Conservation (phyloP, 208 protist species). For the Eutreptiella sp. region DNA sequence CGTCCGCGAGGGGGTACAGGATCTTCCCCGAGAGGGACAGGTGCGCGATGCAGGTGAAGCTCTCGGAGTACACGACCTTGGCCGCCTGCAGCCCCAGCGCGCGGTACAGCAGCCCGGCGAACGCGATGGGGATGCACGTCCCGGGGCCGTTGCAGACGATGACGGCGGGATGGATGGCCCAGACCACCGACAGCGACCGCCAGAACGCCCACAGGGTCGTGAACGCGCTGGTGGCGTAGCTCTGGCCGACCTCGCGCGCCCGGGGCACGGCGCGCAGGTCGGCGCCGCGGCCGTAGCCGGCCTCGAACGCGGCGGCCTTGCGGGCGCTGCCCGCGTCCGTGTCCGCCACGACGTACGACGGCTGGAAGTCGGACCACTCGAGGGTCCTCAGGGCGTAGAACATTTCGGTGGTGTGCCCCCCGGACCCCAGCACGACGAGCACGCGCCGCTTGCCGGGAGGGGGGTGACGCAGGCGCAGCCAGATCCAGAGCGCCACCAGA, state of each 20-base stretch:
- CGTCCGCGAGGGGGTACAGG: constrained; percentile 59
- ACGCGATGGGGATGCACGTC: constrained; percentile 74
- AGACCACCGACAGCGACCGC: constrained; percentile 9
- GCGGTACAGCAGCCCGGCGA: constrained; percentile 44
- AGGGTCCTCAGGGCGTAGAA: constrained; percentile 54
- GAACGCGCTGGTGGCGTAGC: constrained; percentile 64
- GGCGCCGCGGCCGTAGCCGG: constrained; percentile 41
- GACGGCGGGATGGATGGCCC: constrained; percentile 28
- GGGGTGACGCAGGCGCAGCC: no score
- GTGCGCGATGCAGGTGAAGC: constrained; percentile 69
- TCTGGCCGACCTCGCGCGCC: constrained; percentile 78
- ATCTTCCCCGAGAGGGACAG: constrained; percentile 65
- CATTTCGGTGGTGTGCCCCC: constrained; percentile 84
- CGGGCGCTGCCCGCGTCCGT: constrained; percentile 61
- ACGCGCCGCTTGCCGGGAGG: no score
- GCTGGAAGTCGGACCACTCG: constrained; percentile 35
- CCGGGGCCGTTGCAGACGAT: constrained; percentile 80
- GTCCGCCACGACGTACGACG: constrained; percentile 44
- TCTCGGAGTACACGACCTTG: constrained; percentile 70
- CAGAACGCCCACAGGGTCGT: constrained; percentile 50
- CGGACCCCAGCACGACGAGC: constrained; percentile 72
- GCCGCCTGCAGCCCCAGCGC: constrained; percentile 44
- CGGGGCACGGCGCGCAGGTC: constrained; percentile 60
- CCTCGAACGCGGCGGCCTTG: constrained; percentile 51
- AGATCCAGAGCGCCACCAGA: no score